Conservation (phyloP, 441 rosid species). For the Adansonia grandidieri region DNA sequence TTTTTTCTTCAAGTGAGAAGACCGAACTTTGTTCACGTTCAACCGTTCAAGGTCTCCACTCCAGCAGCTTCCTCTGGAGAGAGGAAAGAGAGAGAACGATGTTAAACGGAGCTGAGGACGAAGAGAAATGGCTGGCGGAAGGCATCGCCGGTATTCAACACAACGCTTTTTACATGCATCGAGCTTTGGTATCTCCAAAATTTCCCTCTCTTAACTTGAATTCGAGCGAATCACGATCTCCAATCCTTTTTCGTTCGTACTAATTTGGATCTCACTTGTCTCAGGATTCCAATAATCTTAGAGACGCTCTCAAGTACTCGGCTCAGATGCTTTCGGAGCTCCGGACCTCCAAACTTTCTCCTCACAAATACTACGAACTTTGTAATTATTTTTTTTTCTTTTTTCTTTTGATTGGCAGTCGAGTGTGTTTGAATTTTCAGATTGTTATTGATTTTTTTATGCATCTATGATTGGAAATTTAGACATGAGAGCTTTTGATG, state of each 20-base stretch:
- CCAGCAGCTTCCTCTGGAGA: neutral
- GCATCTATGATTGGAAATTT: neutral
- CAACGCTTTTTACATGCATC: constrained; percentile 73
- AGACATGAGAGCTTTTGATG: constrained; percentile 77
- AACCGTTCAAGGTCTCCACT: constrained; percentile 11
- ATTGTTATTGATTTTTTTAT: constrained; percentile 24
- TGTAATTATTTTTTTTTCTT: constrained; percentile 38
- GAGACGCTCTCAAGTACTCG: constrained; percentile 72
- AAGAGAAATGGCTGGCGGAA: constrained; percentile 79
- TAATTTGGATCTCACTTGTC: constrained; percentile 17
- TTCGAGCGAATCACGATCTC: neutral
- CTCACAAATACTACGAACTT: constrained; percentile 74
- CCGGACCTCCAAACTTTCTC: constrained; percentile 69
- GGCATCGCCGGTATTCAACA: constrained; percentile 74
- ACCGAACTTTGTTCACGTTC: neutral
- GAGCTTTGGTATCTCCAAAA: constrained; percentile 52
- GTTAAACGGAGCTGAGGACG: constrained; percentile 59
- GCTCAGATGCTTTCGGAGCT: constrained; percentile 73
- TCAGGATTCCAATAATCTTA: constrained; percentile 65
- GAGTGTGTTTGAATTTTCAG: constrained; percentile 1
- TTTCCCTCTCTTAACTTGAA: neutral
- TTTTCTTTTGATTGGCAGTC: neutral
- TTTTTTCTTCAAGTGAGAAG: neutral
- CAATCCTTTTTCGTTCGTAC: constrained; percentile 21
- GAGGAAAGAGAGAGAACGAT: constrained; percentile 34